Conservation (phyloP, 2,329 filamentous ascomycete genomes). For the Colletotrichum sp. region DNA sequence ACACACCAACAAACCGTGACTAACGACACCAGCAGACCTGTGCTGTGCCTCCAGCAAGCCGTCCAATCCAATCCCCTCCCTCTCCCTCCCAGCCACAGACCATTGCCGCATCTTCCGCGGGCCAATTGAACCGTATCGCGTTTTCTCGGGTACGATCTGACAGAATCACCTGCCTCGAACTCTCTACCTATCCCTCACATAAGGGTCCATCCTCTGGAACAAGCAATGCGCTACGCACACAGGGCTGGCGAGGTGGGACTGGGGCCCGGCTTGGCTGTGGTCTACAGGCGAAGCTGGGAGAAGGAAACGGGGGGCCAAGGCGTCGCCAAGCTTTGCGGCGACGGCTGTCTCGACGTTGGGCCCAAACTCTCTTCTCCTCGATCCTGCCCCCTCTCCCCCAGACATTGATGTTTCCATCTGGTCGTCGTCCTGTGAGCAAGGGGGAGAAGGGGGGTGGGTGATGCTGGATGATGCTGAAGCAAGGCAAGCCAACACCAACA, state of each 20-base stretch:
- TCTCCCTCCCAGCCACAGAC: background rate
- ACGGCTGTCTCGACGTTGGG: slow-evolving; percentile 19
- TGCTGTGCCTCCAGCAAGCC: background rate
- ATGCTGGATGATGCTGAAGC: background rate
- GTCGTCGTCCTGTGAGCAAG: background rate
- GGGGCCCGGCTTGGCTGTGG: background rate
- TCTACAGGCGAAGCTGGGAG: background rate
- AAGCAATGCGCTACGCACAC: background rate
- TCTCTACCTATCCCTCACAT: background rate
- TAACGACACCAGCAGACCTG: background rate
- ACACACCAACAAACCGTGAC: background rate
- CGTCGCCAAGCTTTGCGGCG: slow-evolving; percentile 20
- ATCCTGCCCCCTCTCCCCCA: background rate
- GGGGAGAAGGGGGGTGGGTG: background rate
- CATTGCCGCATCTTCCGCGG: background rate
- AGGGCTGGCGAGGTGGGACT: background rate
- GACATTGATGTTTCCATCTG: background rate
- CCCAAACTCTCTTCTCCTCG: slow-evolving; percentile 2
- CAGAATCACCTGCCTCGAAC: background rate
- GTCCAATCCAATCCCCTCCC: background rate
- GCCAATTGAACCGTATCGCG: background rate
- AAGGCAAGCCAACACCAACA: background rate
- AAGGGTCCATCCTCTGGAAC: background rate
- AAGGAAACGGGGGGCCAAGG: background rate
- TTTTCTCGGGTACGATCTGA: background rate